phyloP scores from a whole-genome alignment of 2,329 filamentous ascomycete species.

The Teratosphaeria nubilosa region DNA sequence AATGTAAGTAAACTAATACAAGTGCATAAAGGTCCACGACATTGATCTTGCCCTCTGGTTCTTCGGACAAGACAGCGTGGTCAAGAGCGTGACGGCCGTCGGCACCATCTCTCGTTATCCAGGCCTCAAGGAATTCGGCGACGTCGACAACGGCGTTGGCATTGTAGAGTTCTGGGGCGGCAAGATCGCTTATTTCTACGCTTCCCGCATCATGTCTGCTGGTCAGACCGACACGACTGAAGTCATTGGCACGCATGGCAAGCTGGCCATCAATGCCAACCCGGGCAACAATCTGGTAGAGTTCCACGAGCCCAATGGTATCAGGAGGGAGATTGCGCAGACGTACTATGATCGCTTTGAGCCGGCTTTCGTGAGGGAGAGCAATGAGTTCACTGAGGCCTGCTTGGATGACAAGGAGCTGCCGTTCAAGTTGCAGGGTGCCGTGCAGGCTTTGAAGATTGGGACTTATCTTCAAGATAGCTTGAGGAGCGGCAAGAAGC shows the following conservation, averaged over 20 bases:
- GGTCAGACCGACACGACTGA: conserved; percentile 59
- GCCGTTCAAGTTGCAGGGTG: conserved; percentile 47
- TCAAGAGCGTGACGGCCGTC: conserved; percentile 47
- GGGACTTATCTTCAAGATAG: conserved; percentile 41
- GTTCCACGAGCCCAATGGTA: conserved; percentile 43
- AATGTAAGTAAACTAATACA: no score
- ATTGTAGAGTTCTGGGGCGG: conserved; percentile 56
- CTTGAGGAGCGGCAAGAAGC: conserved; percentile 36
- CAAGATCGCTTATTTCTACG: conserved; percentile 55
- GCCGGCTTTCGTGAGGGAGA: conserved; percentile 53
- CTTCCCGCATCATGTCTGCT: conserved; percentile 55
- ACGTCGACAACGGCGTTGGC: conserved; percentile 54
- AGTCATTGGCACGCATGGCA: conserved; percentile 57
- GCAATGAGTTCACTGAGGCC: conserved; percentile 51
- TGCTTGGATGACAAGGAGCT: conserved; percentile 47
- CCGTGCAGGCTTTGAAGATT: conserved; percentile 51
- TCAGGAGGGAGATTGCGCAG: conserved; percentile 50
- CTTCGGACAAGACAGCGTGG: conserved; percentile 44
- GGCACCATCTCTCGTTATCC: conserved; percentile 52
- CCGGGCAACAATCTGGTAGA: conserved; percentile 47
- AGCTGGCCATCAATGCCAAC: conserved; percentile 51
- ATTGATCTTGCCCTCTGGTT: conserved; percentile 58
- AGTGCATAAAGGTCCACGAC: no score
- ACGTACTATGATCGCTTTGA: conserved; percentile 55
- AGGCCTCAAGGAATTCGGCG: conserved; percentile 46